Evolutionary conservation across 495 filamentous ascomycete genomes (phyloP).

Genomic region (Bacidia rubella): DNA sequence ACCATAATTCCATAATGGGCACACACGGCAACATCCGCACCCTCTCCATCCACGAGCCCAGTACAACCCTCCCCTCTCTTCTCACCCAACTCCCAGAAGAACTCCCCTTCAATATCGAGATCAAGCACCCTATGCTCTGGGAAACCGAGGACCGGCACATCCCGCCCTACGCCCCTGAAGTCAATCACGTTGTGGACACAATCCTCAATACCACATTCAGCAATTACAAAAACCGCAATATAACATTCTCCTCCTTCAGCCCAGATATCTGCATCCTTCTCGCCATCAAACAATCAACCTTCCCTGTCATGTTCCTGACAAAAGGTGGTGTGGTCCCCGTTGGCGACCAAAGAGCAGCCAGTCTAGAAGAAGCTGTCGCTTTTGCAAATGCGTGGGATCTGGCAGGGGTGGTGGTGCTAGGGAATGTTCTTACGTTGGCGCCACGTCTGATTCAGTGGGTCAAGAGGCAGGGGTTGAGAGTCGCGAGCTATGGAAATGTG

Average conservation of each 20-base stretch:
- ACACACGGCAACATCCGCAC: slow-evolving; percentile 28
- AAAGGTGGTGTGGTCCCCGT: slow-evolving; percentile 22
- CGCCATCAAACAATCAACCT: slow-evolving; percentile 25
- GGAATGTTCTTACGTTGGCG: slow-evolving; percentile 23
- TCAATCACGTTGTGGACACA: slow-evolving; percentile 30
- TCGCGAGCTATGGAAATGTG: slow-evolving; percentile 21
- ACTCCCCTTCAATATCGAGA: slow-evolving; percentile 28
- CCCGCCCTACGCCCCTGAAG: slow-evolving; percentile 24
- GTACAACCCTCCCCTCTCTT: slow-evolving; percentile 26
- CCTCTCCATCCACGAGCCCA: slow-evolving; percentile 25
- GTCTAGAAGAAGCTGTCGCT: slow-evolving; percentile 25
- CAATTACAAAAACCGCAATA: slow-evolving; percentile 16
- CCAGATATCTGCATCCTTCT: slow-evolving; percentile 33
- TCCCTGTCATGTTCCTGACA: slow-evolving; percentile 30
- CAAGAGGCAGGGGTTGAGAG: slow-evolving; percentile 21
- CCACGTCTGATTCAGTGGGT: slow-evolving; percentile 24
- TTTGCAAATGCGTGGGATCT: slow-evolving; percentile 28
- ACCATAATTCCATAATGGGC: slow-evolving; percentile 23
- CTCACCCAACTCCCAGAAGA: slow-evolving; percentile 21
- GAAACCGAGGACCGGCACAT: slow-evolving; percentile 29
- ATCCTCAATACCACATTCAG: slow-evolving; percentile 22
- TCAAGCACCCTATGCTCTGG: slow-evolving; percentile 27
- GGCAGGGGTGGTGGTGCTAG: slow-evolving; percentile 24
- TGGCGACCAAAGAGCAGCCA: slow-evolving; percentile 20
- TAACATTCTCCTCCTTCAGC: slow-evolving; percentile 31